Percentiles rank a stretch among this genome's conserved stretches.
Evolutionary conservation across 306 rosid genomes (phyloP).

Genomic region (Quercus gilva): DNA sequence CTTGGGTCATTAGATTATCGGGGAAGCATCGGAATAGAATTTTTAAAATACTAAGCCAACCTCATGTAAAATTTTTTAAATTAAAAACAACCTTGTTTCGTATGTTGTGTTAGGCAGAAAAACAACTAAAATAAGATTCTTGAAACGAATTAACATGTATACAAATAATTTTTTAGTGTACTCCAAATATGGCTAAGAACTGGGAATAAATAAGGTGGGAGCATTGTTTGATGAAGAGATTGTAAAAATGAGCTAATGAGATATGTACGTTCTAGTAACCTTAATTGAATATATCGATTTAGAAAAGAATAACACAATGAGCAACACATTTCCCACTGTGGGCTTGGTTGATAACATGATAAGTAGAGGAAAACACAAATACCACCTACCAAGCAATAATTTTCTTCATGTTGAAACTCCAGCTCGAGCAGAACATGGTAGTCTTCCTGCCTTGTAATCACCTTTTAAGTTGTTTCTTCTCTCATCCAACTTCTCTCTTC

Average conservation of each 20-base stretch:
- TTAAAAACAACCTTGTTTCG: background rate
- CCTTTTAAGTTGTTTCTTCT: background rate
- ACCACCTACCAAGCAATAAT: background rate
- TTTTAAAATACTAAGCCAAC: background rate
- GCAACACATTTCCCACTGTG: background rate
- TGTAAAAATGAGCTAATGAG: too few species aligned
- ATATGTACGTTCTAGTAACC: too few species aligned
- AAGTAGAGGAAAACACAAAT: background rate
- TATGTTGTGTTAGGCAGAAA: background rate
- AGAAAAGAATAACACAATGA: slow-evolving; percentile 16
- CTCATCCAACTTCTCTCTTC: slow-evolving; percentile 18
- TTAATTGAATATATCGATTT: too few species aligned
- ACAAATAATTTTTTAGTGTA: background rate
- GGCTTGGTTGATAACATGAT: slow-evolving; percentile 7
- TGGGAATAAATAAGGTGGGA: background rate
- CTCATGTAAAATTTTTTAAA: background rate
- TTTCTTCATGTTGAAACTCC: slow-evolving; percentile 3
- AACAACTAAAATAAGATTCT: slow-evolving; percentile 1
- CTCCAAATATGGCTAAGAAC: background rate
- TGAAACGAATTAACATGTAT: background rate
- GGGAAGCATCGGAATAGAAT: background rate
- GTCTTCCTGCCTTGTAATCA: slow-evolving; percentile 19
- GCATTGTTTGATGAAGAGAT: too few species aligned
- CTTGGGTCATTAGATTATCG: background rate
- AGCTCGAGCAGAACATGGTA: background rate